These are phyloP conservation scores for Colletotrichum sp. DNA, from an alignment of 2,329 filamentous ascomycete genomes.

Conservation along the genomic window DNA sequence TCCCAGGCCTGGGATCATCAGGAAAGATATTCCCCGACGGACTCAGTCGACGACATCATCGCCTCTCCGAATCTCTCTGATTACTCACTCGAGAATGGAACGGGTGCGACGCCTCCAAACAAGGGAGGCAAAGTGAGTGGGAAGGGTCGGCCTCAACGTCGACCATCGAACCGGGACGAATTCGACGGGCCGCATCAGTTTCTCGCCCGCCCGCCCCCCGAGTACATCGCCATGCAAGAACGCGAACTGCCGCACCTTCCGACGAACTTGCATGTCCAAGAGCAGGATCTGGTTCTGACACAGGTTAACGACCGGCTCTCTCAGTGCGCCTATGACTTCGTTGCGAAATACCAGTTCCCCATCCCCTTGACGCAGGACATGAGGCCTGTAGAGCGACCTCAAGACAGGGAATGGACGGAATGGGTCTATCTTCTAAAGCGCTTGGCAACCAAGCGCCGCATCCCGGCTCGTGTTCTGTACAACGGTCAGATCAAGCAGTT, in stretches of 20 bases:
- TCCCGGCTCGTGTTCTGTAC: slow-evolving; percentile 83
- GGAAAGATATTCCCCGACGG: slow-evolving; percentile 60
- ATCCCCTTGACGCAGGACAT: slow-evolving; percentile 85
- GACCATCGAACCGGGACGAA: slow-evolving; percentile 83
- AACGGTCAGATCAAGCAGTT: slow-evolving; percentile 92
- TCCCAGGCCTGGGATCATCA: slow-evolving; percentile 53
- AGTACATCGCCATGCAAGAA: slow-evolving; percentile 77
- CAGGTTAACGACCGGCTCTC: slow-evolving; percentile 86
- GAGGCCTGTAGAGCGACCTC: slow-evolving; percentile 74
- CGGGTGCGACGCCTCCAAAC: slow-evolving; percentile 42
- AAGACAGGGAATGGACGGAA: slow-evolving; percentile 88
- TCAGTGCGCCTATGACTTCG: slow-evolving; percentile 87
- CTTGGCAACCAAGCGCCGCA: slow-evolving; percentile 83
- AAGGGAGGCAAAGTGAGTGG: slow-evolving; percentile 49
- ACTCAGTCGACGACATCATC: slow-evolving; percentile 64
- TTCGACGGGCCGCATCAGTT: slow-evolving; percentile 89
- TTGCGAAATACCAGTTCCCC: slow-evolving; percentile 90
- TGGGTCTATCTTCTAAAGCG: slow-evolving; percentile 90
- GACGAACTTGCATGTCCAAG: slow-evolving; percentile 81
- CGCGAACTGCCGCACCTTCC: slow-evolving; percentile 82
- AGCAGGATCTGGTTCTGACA: slow-evolving; percentile 82
- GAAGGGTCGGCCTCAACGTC: slow-evolving; percentile 64
- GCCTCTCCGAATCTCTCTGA: slow-evolving; percentile 66
- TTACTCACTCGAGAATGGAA: slow-evolving; percentile 60
- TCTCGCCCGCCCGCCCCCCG: slow-evolving; percentile 73